phyloP scores from a whole-genome alignment of 352 stramenopile genomes.

The Phytopythium sindhum region DNA sequence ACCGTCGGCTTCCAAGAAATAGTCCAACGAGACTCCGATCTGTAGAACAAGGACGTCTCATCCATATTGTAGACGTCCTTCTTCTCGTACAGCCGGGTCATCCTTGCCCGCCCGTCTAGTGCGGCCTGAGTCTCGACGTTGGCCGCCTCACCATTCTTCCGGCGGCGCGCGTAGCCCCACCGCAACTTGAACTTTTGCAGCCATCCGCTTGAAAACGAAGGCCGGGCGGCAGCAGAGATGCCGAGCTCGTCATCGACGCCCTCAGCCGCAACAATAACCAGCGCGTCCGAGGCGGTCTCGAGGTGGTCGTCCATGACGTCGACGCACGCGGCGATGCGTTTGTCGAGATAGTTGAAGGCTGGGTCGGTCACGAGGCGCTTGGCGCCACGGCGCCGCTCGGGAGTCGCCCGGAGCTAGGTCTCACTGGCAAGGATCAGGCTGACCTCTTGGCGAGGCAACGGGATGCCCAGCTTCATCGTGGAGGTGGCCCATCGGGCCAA shows the following conservation, averaged over 20 bases:
- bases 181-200: background rate
- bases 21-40: too few relatives aligned
- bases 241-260: background rate
- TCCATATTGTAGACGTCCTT: constrained; percentile 19
- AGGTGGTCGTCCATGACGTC: background rate
- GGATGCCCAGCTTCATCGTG: background rate
- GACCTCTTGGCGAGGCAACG: background rate
- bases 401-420: background rate
- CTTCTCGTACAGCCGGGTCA: constrained; percentile 6
- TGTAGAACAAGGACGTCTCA: too few relatives aligned
- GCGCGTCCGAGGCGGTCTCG: background rate
- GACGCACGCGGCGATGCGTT: background rate
- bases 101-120: background rate
- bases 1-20: too few relatives aligned
- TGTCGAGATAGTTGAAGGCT: too few relatives aligned
- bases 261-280: background rate
- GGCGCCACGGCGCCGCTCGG: too few relatives aligned
- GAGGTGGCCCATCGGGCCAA: background rate
- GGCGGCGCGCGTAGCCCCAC: constrained; percentile 1
- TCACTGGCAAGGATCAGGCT: background rate
- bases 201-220: background rate
- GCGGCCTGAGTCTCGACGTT: background rate
- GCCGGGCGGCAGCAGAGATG: background rate
- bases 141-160: constrained; percentile 8
- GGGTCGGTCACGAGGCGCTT: too few relatives aligned